Base-by-base conservation (phyloP, 805 yeast species). In the Kluyveromyces nonfermentans region DNA sequence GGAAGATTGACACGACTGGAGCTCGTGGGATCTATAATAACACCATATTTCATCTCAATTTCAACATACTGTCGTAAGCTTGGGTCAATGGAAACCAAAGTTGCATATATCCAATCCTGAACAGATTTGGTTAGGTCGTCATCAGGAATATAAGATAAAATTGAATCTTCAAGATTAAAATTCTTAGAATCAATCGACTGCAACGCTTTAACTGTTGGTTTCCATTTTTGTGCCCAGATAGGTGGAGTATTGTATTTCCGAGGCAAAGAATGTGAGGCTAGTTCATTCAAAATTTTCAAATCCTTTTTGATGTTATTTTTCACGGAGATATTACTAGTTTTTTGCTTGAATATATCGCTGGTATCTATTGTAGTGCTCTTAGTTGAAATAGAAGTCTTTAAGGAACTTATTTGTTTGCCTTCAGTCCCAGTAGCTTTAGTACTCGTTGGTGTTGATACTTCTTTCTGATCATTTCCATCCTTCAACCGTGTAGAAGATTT, bases 81-180 rank as follows among this genome's bases (percentile, higher is more conserved):
- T 34, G 75, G 75, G 33, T 77, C 74, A 33, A 85, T 73, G 30
- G 85, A 85, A 37, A 72, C 72, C 38, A 87, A 70, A 49, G 85
- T 82, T 16, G 94, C 88, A 70, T 83, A 88, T 7, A 89, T 72
- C 97, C 97, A 89, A 53, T 82, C 86, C 18, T 93, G 83, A 6
- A 89, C 78, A 30, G 85, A 77, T 56, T 89, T 77, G 5, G 89
- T 83, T 46, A 85, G 69, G 54, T 86, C 90, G 55, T 86, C 87
- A 39, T 85, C 79, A 1, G 83, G 72, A 5, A 88, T 89, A 0
- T 87, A 80, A 15, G 86, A 73, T 35, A 87, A 75, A 40, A 75
- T 62, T 0, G 73, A 60, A 17, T 69, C 57, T 28, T 70, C 74
- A 22, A 64, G 40, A 57, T 62, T 51, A 8, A 60, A 53, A 43